Conservation (phyloP, 1,139 yeast genomes). For the Zygoascus sp. region DNA sequence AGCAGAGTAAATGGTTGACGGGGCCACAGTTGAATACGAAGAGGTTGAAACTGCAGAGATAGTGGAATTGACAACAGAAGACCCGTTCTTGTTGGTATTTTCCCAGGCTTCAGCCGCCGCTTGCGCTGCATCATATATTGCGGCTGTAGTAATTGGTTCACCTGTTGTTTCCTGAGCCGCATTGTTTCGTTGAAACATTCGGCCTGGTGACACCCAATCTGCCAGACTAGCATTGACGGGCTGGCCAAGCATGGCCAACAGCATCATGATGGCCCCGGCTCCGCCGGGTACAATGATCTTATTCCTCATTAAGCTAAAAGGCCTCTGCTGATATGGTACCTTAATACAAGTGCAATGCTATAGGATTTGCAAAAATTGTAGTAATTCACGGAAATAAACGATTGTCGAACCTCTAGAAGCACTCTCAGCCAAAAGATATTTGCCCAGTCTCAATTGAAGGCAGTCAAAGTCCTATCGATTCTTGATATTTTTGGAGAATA, state of each 20-base stretch:
- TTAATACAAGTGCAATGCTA: no score
- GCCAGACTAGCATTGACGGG: constrained; percentile 1
- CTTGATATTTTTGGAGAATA: background rate
- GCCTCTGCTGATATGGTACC: background rate
- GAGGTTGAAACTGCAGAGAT: constrained; percentile 2
- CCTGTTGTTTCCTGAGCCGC: constrained; percentile 9
- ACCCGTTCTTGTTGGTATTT: background rate
- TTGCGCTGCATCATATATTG: background rate
- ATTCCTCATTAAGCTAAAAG: background rate
- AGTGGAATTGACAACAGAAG: constrained; percentile 4
- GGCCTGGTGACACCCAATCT: constrained; percentile 3
- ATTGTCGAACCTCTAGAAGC: background rate
- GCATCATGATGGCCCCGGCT: background rate
- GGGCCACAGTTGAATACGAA: no score
- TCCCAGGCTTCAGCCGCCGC: background rate
- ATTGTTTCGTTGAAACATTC: background rate
- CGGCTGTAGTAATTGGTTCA: constrained; percentile 3
- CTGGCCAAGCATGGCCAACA: background rate
- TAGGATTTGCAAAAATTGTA: background rate
- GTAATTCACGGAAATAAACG: background rate
- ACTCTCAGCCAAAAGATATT: background rate
- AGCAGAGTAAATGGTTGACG: constrained; percentile 2
- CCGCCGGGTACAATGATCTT: background rate
- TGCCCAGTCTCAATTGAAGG: background rate
- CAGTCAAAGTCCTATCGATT: background rate